Percentiles rank a stretch among this genome's conserved stretches.
Evolutionary conservation across 2,329 filamentous ascomycete genomes (phyloP).

Genomic region (Raffaelea arxii): DNA sequence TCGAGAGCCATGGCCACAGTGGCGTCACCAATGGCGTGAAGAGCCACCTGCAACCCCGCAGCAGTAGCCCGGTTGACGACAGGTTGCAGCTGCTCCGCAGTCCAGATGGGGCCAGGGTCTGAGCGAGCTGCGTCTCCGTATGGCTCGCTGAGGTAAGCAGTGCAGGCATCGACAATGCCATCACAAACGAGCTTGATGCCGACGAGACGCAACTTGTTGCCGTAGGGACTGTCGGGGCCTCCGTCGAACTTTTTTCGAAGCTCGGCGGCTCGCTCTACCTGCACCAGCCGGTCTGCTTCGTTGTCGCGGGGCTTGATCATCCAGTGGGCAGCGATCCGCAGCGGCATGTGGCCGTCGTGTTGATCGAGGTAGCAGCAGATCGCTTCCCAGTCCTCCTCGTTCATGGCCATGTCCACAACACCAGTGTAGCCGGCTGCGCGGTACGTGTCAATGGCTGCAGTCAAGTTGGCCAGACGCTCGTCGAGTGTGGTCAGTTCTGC

Average conservation of each 20-base stretch:
- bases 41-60: constrained; percentile 47
- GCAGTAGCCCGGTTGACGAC: constrained; percentile 44
- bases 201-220: constrained; percentile 40
- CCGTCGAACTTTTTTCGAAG: constrained; percentile 28
- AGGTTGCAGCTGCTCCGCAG: constrained; percentile 36
- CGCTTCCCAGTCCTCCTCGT: constrained; percentile 43
- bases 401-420: constrained; percentile 50
- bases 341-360: constrained; percentile 20
- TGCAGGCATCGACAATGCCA: constrained; percentile 56
- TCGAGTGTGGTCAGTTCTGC: constrained; percentile 35
- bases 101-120: constrained; percentile 44
- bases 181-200: constrained; percentile 58
- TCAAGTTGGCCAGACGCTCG: constrained; percentile 36
- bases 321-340: constrained; percentile 48
- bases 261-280: constrained; percentile 41
- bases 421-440: constrained; percentile 42
- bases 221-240: constrained; percentile 25
- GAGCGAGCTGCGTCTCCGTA: constrained; percentile 34
- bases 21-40: constrained; percentile 56
- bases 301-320: constrained; percentile 36
- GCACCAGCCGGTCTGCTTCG: constrained; percentile 32
- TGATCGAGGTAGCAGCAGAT: constrained; percentile 27
- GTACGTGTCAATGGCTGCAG: constrained; percentile 37
- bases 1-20: constrained; percentile 50
- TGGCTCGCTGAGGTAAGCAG: constrained; percentile 48